Conservation (phyloP, 2,329 filamentous ascomycete species). For the Apiospora kogelbergensis region DNA sequence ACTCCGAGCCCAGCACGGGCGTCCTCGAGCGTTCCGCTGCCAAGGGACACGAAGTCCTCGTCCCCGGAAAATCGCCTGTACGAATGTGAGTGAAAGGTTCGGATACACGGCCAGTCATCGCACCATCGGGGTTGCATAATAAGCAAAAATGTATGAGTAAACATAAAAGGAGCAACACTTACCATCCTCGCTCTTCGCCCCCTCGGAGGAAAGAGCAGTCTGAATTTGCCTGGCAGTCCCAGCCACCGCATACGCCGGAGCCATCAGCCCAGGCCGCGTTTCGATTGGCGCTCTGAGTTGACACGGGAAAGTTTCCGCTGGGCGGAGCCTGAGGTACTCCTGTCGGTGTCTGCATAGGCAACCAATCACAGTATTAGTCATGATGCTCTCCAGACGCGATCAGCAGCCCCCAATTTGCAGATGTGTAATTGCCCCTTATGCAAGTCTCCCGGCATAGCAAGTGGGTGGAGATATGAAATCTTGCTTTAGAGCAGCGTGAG, state of each 20-base stretch:
- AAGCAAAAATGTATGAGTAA: not conserved
- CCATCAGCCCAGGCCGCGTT: constrained; percentile 46
- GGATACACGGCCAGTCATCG: constrained; percentile 17
- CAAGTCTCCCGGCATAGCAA: not conserved
- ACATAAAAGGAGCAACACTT: constrained; percentile 30
- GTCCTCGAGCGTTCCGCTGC: constrained; percentile 23
- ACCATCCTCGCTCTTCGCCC: constrained; percentile 90
- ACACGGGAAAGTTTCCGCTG: not conserved
- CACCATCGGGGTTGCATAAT: constrained; percentile 13
- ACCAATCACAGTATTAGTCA: not conserved
- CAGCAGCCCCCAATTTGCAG: not conserved
- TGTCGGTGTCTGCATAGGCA: not conserved
- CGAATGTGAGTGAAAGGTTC: not conserved
- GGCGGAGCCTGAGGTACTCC: not conserved
- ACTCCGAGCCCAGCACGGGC: constrained; percentile 31
- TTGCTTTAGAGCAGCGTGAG: not conserved
- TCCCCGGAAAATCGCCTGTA: constrained; percentile 40
- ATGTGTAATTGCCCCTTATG: not conserved
- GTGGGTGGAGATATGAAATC: not conserved
- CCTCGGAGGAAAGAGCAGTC: constrained; percentile 79
- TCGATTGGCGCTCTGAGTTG: not conserved
- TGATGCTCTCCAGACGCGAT: not conserved
- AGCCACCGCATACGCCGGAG: constrained; percentile 70
- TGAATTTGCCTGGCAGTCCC: constrained; percentile 78
- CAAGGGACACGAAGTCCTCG: constrained; percentile 35